These are phyloP conservation scores for Aspergillus sp. DNA, from an alignment of 2,329 filamentous ascomycete species.

Conservation along the genomic window DNA sequence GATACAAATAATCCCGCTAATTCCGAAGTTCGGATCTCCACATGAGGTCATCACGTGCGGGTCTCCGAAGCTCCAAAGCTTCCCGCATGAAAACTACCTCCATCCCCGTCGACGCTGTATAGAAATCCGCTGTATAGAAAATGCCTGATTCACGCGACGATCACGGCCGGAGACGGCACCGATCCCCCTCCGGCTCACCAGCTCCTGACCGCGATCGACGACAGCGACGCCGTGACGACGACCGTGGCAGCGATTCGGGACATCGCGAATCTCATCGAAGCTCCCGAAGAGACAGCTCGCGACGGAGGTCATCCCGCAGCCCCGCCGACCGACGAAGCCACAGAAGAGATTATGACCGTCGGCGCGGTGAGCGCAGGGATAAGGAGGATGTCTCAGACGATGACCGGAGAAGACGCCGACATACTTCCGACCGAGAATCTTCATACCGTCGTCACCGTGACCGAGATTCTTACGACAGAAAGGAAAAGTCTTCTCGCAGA, in stretches of 20 bases:
- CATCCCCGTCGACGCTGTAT: not conserved
- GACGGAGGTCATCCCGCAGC: slow-evolving; percentile 29
- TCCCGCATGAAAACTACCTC: not conserved
- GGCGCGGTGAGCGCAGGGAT: slow-evolving; percentile 27
- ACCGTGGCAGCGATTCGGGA: slow-evolving; percentile 27
- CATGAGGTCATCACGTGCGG: not conserved
- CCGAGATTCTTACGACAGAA: slow-evolving; percentile 20
- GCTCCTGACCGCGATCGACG: slow-evolving; percentile 26
- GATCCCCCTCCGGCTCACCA: slow-evolving; percentile 23
- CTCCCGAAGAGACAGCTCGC: slow-evolving; percentile 29
- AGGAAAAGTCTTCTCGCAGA: slow-evolving; percentile 25
- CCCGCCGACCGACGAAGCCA: slow-evolving; percentile 25
- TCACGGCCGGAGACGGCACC: slow-evolving; percentile 24
- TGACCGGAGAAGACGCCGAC: slow-evolving; percentile 29
- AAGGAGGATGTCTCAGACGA: slow-evolving; percentile 28
- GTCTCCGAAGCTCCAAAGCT: not conserved
- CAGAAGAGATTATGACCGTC: slow-evolving; percentile 25
- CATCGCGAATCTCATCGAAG: slow-evolving; percentile 29
- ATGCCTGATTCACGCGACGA: slow-evolving; percentile 31
- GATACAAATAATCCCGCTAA: not conserved
- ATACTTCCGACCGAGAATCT: slow-evolving; percentile 29
- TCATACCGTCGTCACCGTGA: slow-evolving; percentile 31
- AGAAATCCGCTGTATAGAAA: not conserved
- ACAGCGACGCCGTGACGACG: slow-evolving; percentile 22
- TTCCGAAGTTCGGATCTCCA: not conserved